Evolutionary conservation across 1,284 basidiomycete species (phyloP).

Genomic region (Heimioporus punctisporus): DNA sequence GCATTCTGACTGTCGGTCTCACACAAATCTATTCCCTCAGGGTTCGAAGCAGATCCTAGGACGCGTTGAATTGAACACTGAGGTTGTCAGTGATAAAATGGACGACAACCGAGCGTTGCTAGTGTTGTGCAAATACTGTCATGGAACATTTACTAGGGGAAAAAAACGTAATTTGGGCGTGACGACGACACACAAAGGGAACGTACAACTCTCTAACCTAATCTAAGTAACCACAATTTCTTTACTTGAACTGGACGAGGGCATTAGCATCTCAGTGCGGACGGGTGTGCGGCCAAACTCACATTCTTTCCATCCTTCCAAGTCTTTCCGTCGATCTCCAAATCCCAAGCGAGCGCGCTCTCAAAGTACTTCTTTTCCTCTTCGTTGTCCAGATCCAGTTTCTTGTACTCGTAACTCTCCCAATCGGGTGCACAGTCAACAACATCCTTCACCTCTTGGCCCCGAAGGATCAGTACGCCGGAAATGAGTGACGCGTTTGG

Average conservation of each 20-base stretch:
- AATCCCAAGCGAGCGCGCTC: slow-evolving; percentile 89
- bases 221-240: slow-evolving; percentile 1
- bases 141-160: no score
- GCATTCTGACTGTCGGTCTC: no score
- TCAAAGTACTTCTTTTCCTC: slow-evolving; percentile 91
- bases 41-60: no score
- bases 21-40: no score
- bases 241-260: slow-evolving; percentile 25
- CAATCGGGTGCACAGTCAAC: slow-evolving; percentile 90
- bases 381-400: slow-evolving; percentile 66
- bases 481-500: slow-evolving; percentile 78
- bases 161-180: no score
- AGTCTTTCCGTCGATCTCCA: slow-evolving; percentile 82
- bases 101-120: no score
- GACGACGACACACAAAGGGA: no score
- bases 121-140: no score
- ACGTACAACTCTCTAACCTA: no score
- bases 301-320: slow-evolving; percentile 91
- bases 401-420: slow-evolving; percentile 87
- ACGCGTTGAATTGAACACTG: no score
- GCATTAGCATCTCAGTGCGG: neutral
- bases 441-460: slow-evolving; percentile 69
- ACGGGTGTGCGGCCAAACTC: slow-evolving; percentile 35
- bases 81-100: no score
- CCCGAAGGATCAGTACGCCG: slow-evolving; percentile 85